A percentile compares a stretch with the other conserved stretches of the same genome.
Conservation (phyloP, 2,329 filamentous ascomycete species). For the Aspergillus hortae region DNA sequence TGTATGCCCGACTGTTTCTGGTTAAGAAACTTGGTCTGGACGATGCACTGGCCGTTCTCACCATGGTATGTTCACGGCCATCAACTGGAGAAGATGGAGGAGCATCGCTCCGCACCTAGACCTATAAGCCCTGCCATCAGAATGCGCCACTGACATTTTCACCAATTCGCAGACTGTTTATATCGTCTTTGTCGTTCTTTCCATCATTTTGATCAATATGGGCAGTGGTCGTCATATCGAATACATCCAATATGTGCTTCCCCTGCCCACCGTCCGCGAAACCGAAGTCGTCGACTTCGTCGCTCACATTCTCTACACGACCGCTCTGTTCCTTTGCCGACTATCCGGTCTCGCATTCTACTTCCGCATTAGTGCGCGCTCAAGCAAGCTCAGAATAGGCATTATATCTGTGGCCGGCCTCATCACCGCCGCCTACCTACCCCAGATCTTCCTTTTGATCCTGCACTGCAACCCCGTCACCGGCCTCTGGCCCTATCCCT, state of each 20-base stretch:
- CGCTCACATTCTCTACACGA: slow-evolving; percentile 53
- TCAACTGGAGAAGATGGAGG: background rate
- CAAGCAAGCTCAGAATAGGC: slow-evolving; percentile 19
- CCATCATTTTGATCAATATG: slow-evolving; percentile 43
- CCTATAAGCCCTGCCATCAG: background rate
- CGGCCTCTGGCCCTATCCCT: slow-evolving; percentile 51
- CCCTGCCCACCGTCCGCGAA: slow-evolving; percentile 37
- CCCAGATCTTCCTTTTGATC: slow-evolving; percentile 50
- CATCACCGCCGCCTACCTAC: slow-evolving; percentile 43
- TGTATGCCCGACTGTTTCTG: slow-evolving; percentile 45
- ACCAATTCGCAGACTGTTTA: slow-evolving; percentile 25
- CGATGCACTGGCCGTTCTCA: slow-evolving; percentile 48
- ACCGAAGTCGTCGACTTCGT: slow-evolving; percentile 50
- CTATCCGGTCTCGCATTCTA: slow-evolving; percentile 54
- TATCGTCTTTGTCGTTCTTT: slow-evolving; percentile 44
- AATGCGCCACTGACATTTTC: slow-evolving; percentile 2
- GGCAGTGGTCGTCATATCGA: slow-evolving; percentile 44
- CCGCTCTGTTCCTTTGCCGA: slow-evolving; percentile 48
- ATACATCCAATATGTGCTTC: slow-evolving; percentile 44
- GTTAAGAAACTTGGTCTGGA: slow-evolving; percentile 44
- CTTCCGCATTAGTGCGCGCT: slow-evolving; percentile 42
- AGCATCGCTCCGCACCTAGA: background rate
- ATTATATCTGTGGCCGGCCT: slow-evolving; percentile 28
- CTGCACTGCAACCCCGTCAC: slow-evolving; percentile 53
- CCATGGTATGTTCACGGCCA: slow-evolving; percentile 37